phyloP scores from a whole-genome alignment of 2,329 filamentous ascomycete genomes.

The Alternaria novae-zelandiae region DNA sequence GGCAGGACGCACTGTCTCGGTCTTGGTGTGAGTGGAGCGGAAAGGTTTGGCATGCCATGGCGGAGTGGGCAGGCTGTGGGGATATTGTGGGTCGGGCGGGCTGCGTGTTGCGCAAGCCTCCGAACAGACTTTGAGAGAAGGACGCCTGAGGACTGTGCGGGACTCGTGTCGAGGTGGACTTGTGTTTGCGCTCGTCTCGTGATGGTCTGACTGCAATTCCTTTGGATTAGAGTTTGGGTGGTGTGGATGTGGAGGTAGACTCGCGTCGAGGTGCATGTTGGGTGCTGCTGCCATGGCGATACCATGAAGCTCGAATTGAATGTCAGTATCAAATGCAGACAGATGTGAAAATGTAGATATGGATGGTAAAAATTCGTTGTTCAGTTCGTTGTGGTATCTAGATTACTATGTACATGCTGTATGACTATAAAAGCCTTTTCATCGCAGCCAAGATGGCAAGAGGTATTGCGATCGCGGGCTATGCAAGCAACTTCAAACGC shows the following conservation, averaged over 20 bases:
- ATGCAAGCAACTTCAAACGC: constrained; percentile 23
- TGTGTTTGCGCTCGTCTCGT: not conserved
- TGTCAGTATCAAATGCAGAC: not conserved
- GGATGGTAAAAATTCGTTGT: not conserved
- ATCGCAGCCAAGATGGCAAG: constrained; percentile 17
- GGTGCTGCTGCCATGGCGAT: not conserved
- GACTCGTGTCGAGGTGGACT: not conserved
- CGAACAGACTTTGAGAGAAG: not conserved
- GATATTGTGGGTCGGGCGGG: not conserved
- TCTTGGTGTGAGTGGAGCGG: constrained; percentile 23
- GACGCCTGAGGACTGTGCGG: not conserved
- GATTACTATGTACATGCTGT: constrained; percentile 16
- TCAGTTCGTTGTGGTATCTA: constrained; percentile 3
- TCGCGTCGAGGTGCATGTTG: not conserved
- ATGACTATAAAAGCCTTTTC: constrained; percentile 17
- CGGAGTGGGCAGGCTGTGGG: not conserved
- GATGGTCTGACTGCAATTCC: too few species aligned
- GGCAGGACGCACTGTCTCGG: constrained; percentile 4
- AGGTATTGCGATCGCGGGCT: constrained; percentile 34
- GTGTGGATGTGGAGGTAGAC: too few species aligned
- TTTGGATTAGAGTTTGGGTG: not conserved
- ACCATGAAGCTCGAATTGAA: not conserved
- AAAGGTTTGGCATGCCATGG: constrained; percentile 20
- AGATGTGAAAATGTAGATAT: not conserved
- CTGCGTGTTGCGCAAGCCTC: not conserved